Conservation (phyloP, 352 stramenopile genomes). For the Globisporangium nunn region DNA sequence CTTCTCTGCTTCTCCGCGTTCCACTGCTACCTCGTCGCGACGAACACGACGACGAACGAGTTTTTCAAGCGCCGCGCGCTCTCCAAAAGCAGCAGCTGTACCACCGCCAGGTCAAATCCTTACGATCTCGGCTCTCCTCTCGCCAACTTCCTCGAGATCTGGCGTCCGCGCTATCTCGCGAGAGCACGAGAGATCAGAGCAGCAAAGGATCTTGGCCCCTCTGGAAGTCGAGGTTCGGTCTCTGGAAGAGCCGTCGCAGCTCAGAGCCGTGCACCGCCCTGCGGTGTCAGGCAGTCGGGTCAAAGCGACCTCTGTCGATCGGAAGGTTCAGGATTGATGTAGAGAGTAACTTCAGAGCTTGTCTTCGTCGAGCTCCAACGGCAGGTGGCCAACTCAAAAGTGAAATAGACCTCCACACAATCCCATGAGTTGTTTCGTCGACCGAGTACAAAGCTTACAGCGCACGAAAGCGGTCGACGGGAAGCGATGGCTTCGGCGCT, state of each 20-base stretch:
- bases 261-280: no score
- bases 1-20: constrained; percentile 43
- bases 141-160: constrained; percentile 26
- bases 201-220: not conserved
- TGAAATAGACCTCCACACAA: not conserved
- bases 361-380: no score
- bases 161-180: constrained; percentile 21
- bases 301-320: no score
- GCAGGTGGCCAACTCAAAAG: not conserved
- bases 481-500: constrained; percentile 7
- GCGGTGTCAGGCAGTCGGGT: no score
- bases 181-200: constrained; percentile 4
- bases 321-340: no score
- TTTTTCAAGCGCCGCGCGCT: constrained; percentile 56
- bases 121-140: constrained; percentile 16
- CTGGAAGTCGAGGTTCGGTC: no score
- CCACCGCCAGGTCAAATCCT: not conserved
- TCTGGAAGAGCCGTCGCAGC: no score
- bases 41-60: constrained; percentile 64
- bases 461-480: not conserved
- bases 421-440: not conserved
- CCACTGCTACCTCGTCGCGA: constrained; percentile 42
- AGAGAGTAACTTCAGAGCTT: no score
- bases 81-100: not conserved
- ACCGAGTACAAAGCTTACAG: not conserved